Conservation (phyloP, 306 rosid genomes). For the Hippophae tibetana region DNA sequence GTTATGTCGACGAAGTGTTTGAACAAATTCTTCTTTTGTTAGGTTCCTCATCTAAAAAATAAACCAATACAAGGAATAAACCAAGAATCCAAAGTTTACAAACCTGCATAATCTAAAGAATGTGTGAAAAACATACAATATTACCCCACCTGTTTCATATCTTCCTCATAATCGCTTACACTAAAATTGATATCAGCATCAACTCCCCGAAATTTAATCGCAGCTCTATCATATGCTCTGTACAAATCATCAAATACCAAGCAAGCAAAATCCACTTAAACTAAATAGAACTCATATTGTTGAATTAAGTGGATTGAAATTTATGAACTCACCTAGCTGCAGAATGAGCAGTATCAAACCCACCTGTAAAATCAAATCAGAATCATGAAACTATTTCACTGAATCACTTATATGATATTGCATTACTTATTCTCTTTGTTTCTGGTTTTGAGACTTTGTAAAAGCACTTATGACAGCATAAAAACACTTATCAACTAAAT, state of each 20-base stretch:
- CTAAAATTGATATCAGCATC: slow-evolving; percentile 50
- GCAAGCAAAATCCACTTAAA: background rate
- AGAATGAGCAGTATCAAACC: slow-evolving; percentile 50
- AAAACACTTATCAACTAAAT: too few relatives aligned
- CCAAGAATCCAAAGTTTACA: background rate
- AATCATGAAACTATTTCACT: background rate
- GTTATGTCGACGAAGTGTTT: slow-evolving; percentile 34
- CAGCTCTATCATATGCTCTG: slow-evolving; percentile 57
- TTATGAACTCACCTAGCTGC: slow-evolving; percentile 35
- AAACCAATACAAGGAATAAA: background rate
- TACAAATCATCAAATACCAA: background rate
- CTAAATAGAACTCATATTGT: background rate
- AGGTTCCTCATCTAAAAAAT: slow-evolving; percentile 24
- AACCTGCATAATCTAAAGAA: background rate
- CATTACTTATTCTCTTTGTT: too few relatives aligned
- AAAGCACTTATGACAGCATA: too few relatives aligned
- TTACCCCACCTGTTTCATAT: slow-evolving; percentile 31
- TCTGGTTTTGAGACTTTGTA: too few relatives aligned
- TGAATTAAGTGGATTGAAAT: too few relatives aligned
- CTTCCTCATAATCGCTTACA: slow-evolving; percentile 36
- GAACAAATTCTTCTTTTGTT: slow-evolving; percentile 39
- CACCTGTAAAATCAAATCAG: slow-evolving; percentile 24
- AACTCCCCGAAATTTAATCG: slow-evolving; percentile 47
- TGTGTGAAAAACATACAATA: too few relatives aligned
- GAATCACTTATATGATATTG: background rate